Conservation (phyloP, 306 rosid genomes). For the Neltuma alba region DNA sequence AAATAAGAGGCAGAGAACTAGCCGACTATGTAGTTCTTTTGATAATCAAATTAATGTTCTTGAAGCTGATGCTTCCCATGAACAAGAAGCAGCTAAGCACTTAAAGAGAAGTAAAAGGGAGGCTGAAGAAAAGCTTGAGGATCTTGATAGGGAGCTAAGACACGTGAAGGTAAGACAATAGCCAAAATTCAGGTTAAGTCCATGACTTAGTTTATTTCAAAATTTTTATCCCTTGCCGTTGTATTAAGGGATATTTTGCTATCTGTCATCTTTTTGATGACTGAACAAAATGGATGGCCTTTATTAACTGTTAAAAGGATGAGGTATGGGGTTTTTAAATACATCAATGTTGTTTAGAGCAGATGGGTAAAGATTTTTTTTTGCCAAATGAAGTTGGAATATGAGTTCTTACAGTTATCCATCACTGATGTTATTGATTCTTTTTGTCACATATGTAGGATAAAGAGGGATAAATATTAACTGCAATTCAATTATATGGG, state of each 20-base stretch:
- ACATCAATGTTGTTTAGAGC: neutral
- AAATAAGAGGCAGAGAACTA: constrained; percentile 45
- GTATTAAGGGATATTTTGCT: neutral
- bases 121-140: constrained; percentile 61
- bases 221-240: constrained; percentile 5
- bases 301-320: neutral
- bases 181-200: constrained; percentile 12
- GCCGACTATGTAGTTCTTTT: constrained; percentile 73
- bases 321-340: neutral
- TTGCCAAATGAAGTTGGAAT: neutral
- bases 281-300: constrained; percentile 2
- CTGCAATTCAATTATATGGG: neutral
- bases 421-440: neutral
- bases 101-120: constrained; percentile 57
- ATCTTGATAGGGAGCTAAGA: constrained; percentile 43
- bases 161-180: constrained; percentile 58
- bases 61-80: constrained; percentile 42
- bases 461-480: neutral
- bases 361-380: neutral
- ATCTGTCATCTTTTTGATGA: constrained; percentile 6
- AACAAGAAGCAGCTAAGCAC: constrained; percentile 45
- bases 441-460: neutral
- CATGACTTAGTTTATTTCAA: neutral
- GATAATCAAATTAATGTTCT: constrained; percentile 57
- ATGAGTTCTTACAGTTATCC: neutral